These are phyloP conservation scores for Nicotiana tabacum DNA, from an alignment of 257 asterid genomes.

Conservation along the genomic window DNA sequence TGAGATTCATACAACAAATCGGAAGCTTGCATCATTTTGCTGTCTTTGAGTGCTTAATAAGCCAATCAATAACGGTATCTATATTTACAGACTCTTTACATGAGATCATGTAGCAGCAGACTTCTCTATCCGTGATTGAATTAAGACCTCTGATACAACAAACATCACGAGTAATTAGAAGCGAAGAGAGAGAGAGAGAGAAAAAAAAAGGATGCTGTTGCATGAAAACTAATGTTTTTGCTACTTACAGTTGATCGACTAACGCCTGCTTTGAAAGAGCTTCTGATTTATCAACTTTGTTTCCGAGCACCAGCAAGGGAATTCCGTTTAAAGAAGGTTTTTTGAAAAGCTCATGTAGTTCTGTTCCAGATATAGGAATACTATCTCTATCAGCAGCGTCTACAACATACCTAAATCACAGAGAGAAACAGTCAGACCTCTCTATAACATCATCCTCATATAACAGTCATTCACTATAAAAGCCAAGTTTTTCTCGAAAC, in stretches of 20 bases:
- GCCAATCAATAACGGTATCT: slow-evolving; percentile 73
- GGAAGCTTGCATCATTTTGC: slow-evolving; percentile 30
- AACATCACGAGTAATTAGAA: neutral
- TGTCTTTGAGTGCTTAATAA: slow-evolving; percentile 63
- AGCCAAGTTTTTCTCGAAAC: no score
- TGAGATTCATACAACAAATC: neutral
- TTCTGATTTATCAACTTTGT: slow-evolving; percentile 82
- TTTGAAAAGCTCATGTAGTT: slow-evolving; percentile 59
- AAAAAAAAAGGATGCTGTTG: no score
- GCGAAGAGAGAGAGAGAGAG: no score
- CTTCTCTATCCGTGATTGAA: slow-evolving; percentile 64
- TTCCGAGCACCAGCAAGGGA: slow-evolving; percentile 78
- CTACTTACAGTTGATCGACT: slow-evolving; percentile 69
- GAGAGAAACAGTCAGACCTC: no score
- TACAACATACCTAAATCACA: slow-evolving; percentile 56
- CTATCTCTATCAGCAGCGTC: slow-evolving; percentile 94
- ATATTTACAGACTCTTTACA: slow-evolving; percentile 78
- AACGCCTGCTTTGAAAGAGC: slow-evolving; percentile 67
- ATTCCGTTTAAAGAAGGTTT: slow-evolving; percentile 68
- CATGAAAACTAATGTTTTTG: no score
- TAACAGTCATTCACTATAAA: no score
- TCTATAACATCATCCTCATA: no score
- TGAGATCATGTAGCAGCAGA: slow-evolving; percentile 91
- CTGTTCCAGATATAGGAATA: slow-evolving; percentile 71
- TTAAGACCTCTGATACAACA: slow-evolving; percentile 40